phyloP scores from a whole-genome alignment of 257 asterid genomes.

The Linaria vulgaris region DNA sequence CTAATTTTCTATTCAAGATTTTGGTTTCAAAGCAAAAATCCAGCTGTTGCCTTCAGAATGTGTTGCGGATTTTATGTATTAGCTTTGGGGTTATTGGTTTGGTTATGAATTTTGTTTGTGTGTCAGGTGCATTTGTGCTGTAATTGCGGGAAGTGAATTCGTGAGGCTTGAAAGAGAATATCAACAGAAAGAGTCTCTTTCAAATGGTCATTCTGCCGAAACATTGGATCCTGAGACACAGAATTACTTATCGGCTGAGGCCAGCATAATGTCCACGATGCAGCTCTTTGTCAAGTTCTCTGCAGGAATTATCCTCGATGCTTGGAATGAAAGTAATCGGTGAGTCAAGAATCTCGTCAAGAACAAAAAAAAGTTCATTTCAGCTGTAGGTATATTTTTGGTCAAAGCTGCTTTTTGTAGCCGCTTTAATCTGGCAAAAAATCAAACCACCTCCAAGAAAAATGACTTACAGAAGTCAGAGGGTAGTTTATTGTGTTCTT shows the following conservation, averaged over 20 bases:
- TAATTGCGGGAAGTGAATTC: slow-evolving; percentile 85
- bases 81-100: slow-evolving; percentile 13
- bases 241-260: slow-evolving; percentile 61
- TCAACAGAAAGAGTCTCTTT: slow-evolving; percentile 68
- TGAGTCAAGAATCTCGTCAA: slow-evolving; percentile 25
- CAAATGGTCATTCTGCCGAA: slow-evolving; percentile 71
- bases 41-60: too few species aligned
- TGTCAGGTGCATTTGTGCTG: slow-evolving; percentile 87
- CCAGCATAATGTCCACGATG: slow-evolving; percentile 79
- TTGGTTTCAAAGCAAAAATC: neutral
- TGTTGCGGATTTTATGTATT: neutral
- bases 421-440: neutral
- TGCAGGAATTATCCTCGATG: slow-evolving; percentile 77
- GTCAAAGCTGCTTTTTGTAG: too few species aligned
- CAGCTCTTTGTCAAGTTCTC: slow-evolving; percentile 89
- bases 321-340: slow-evolving; percentile 84
- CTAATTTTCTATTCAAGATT: neutral
- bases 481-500: neutral
- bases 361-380: neutral
- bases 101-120: slow-evolving; percentile 20
- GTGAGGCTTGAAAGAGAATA: slow-evolving; percentile 84
- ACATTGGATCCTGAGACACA: slow-evolving; percentile 57
- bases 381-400: too few species aligned
- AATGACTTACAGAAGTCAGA: neutral
- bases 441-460: neutral